Conservation (phyloP, 176 grass and related monocot species). For the Rhynchospora tenuis region DNA sequence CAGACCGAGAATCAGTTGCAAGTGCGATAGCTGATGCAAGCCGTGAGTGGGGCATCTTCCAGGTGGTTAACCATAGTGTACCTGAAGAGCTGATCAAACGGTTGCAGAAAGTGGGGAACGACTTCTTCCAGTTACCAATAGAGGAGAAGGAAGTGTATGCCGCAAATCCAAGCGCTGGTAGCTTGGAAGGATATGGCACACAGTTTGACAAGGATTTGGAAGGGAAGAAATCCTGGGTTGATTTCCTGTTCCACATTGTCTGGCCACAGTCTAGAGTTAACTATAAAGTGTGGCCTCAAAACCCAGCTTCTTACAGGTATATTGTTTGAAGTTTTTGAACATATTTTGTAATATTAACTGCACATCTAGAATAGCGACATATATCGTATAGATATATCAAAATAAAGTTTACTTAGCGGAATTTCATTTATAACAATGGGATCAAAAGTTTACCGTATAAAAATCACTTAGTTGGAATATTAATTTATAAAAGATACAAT, state of each 20-base stretch:
- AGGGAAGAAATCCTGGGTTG: slow-evolving; percentile 21
- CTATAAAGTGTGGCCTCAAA: neutral
- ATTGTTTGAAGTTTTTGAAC: neutral
- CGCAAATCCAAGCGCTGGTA: slow-evolving; percentile 9
- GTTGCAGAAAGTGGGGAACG: slow-evolving; percentile 6
- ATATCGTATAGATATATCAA: too few relatives aligned
- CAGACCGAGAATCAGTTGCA: neutral
- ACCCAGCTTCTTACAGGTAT: neutral
- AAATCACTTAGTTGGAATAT: too few relatives aligned
- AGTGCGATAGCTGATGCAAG: slow-evolving; percentile 8
- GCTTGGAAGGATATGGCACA: slow-evolving; percentile 30
- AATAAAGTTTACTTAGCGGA: too few relatives aligned
- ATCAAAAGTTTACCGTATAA: too few relatives aligned
- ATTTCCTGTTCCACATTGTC: slow-evolving; percentile 23
- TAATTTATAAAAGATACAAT: too few relatives aligned
- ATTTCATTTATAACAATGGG: too few relatives aligned
- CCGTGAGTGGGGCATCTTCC: slow-evolving; percentile 29
- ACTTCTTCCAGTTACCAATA: slow-evolving; percentile 27
- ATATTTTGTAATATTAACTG: too few relatives aligned
- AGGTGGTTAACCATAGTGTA: slow-evolving; percentile 32
- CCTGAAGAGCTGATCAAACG: neutral
- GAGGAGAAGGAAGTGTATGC: slow-evolving; percentile 28
- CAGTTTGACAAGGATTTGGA: slow-evolving; percentile 20
- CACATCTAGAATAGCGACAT: too few relatives aligned
- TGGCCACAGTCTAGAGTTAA: neutral